Evolutionary conservation across 768 basidiomycete genomes (phyloP).

Genomic region (Kondoa malvinella): DNA sequence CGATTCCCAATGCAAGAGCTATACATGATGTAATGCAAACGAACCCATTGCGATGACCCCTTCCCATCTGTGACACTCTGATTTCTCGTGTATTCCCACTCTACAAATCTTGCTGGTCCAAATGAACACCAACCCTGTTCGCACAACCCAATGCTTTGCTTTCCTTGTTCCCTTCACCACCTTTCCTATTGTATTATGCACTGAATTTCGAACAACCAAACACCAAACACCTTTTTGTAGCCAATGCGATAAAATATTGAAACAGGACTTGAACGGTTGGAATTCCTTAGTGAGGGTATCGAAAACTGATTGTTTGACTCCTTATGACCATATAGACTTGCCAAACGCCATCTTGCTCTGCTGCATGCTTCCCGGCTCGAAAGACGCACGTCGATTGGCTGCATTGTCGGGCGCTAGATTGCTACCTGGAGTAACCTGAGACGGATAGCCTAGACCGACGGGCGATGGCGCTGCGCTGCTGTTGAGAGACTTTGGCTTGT

Average conservation of each 20-base stretch:
- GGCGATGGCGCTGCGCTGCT: no score
- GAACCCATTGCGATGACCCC: not conserved
- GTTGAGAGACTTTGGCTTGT: not conserved
- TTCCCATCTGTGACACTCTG: no score
- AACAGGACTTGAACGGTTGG: not conserved
- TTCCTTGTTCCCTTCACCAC: no score
- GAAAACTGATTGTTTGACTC: not conserved
- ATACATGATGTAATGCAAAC: not conserved
- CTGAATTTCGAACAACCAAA: not conserved
- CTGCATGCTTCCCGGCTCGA: not conserved
- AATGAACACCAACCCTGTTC: no score
- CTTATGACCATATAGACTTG: not conserved
- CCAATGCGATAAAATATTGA: not conserved
- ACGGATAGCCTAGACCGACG: no score
- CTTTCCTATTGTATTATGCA: not conserved
- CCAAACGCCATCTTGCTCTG: slow-evolving; percentile 1
- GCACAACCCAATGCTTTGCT: no score
- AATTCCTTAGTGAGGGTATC: not conserved
- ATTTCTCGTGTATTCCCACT: no score
- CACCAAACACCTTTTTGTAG: not conserved
- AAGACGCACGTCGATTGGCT: not conserved
- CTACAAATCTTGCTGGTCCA: no score
- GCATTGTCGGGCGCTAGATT: not conserved
- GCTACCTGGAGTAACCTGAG: not conserved
- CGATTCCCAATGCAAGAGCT: not conserved